Evolutionary conservation across 768 basidiomycete species (phyloP), one percentile per base, ranked within the genome.

Genomic region (Suillus clintonianus): DNA sequence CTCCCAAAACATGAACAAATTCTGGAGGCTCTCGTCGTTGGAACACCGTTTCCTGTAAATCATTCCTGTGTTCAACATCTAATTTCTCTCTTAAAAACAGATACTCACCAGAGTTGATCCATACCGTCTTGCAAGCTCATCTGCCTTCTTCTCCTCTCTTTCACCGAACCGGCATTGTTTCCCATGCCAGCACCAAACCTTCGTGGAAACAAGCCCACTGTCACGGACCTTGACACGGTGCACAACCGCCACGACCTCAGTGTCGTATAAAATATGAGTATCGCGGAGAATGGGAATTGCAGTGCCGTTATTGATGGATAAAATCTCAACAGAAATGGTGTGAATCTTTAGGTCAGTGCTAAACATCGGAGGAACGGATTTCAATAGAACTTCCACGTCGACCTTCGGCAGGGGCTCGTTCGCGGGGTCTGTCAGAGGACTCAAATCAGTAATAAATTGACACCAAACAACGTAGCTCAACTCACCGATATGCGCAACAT

Each of bases 121-220:
- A 74, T 94, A 94, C 57, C 89, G 85, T 64, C 85, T 84, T 8
- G 89, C 88, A 6, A 95, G 78, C 59, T 93, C 92, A 47, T 83
- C 79, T 42, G 91, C 68, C 70, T 91, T 94, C 61, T 76, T 81
- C 68, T 85, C 83, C 66, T 93, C 93, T 53, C 77, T 78, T 55
- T 89, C 87, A 1, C 84, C 85, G 36, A 82, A 68, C 24, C 74
- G 77, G 53, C 83, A 80, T 43, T 79, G 79, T 60, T 81, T 85
- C 0, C 93, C 93, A 19, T 79, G 77, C 93, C 93, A 95, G 24
- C 83, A 84, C 91, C 91, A 94, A 19, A 94, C 83, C 24, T 81
- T 82, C 6, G 89, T 92, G 30, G 80, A 79, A 4, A 86, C 91
- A 17, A 94, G 79, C 14, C 89, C 88, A 39, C 75, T 87, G n/a